Conservation (phyloP, 441 rosid species). For the Cnidoscolus chayamansa region DNA sequence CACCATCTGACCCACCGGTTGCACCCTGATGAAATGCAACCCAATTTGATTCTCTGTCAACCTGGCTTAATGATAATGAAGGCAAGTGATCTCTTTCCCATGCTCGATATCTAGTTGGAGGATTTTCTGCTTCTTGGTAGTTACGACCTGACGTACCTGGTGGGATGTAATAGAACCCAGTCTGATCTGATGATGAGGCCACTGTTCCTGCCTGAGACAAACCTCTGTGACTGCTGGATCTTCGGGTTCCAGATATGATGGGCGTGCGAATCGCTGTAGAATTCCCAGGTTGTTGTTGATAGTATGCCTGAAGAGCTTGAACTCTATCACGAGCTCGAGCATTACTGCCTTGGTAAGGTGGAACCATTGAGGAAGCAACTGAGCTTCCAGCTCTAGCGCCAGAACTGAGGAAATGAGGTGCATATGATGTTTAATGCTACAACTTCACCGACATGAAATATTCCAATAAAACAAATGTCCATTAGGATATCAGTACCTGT, state of each 20-base stretch:
- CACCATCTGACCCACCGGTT: conserved; percentile 36
- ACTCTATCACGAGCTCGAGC: conserved; percentile 74
- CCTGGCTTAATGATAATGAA: conserved; percentile 53
- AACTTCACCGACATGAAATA: neutral
- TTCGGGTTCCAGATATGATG: conserved; percentile 43
- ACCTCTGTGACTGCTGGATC: conserved; percentile 58
- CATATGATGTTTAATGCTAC: conserved; percentile 5
- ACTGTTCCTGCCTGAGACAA: conserved; percentile 50
- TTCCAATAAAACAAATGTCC: too few relatives aligned
- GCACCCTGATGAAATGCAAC: conserved; percentile 54
- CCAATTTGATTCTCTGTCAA: conserved; percentile 68
- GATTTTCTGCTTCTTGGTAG: conserved; percentile 56
- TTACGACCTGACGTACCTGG: conserved; percentile 45
- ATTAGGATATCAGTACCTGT: conserved; percentile 46
- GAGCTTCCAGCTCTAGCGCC: conserved; percentile 73
- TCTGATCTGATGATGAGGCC: conserved; percentile 74
- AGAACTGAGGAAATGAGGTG: conserved; percentile 37
- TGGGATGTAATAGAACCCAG: conserved; percentile 68
- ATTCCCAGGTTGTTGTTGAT: conserved; percentile 70
- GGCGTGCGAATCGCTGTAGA: conserved; percentile 52
- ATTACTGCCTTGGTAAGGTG: conserved; percentile 86
- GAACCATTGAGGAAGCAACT: conserved; percentile 57
- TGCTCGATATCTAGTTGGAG: conserved; percentile 40
- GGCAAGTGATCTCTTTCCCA: conserved; percentile 80
- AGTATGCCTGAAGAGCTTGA: conserved; percentile 91